Evolutionary conservation across 331 rosid genomes (phyloP).

Genomic region (Acacia concinna): DNA sequence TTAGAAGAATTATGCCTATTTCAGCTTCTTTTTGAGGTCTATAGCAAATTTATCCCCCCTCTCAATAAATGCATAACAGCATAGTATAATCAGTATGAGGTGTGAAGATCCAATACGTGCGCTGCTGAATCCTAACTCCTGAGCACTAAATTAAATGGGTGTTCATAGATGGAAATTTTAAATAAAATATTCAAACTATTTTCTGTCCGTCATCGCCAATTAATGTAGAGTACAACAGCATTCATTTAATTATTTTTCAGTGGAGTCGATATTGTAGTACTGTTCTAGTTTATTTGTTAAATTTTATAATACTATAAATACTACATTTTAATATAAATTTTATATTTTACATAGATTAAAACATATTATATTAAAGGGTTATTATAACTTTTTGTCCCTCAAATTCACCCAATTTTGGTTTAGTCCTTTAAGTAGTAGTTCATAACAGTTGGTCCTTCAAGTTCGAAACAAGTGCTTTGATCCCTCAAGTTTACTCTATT

Average conservation of each 20-base stretch:
- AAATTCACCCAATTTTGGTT: no score
- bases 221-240: not conserved
- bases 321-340: no score
- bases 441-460: no score
- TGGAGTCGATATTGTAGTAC: not conserved
- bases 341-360: not conserved
- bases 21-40: not conserved
- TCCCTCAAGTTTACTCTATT: no score
- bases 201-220: not conserved
- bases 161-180: not conserved
- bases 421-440: no score
- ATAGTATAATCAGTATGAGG: not conserved
- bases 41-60: not conserved
- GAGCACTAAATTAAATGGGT: not conserved
- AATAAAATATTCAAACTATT: not conserved
- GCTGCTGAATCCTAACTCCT: not conserved
- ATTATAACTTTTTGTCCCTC: no score
- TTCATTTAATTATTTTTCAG: not conserved
- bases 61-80: not conserved
- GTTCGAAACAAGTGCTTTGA: no score
- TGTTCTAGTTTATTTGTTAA: no score
- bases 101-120: not conserved
- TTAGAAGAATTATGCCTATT: not conserved
- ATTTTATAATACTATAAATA: not conserved
- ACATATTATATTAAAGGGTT: not conserved